A percentile compares a stretch with the other conserved stretches of the same genome.
These are phyloP conservation scores for Phytophthora hibernalis DNA, from an alignment of 352 stramenopile species.

Conservation along the genomic window DNA sequence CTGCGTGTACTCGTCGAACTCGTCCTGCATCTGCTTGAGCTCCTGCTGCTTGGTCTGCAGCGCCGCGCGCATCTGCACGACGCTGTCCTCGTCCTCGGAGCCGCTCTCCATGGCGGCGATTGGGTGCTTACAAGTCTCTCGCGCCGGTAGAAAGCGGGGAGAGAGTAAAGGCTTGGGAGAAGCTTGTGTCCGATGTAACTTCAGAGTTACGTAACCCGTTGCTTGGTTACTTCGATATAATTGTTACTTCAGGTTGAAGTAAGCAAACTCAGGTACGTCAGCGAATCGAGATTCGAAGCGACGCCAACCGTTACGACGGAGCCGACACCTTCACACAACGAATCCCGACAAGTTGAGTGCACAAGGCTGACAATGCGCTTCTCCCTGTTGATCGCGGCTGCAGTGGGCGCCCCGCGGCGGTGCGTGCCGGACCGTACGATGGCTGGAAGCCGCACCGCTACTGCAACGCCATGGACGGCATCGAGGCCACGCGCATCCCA, in stretches of 20 bases:
- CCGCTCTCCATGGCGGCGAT: slow-evolving; percentile 39
- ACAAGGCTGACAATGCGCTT: slow-evolving; percentile 35
- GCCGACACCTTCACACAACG: neutral
- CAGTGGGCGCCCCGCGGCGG: slow-evolving; percentile 19
- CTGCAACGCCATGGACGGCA: slow-evolving; percentile 76
- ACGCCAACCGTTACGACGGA: neutral
- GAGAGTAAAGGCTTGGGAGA: slow-evolving; percentile 18
- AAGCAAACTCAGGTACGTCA: no score
- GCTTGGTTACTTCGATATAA: no score
- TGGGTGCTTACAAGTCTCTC: neutral
- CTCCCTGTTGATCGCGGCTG: slow-evolving; percentile 28
- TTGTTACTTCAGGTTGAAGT: no score
- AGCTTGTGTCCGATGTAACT: slow-evolving; percentile 29
- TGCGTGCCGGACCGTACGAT: slow-evolving; percentile 60
- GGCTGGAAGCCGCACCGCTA: slow-evolving; percentile 83
- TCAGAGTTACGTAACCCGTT: no score
- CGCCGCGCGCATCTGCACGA: slow-evolving; percentile 50
- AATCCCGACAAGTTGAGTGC: slow-evolving; percentile 1
- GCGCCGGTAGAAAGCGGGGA: slow-evolving; percentile 18
- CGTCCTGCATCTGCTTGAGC: slow-evolving; percentile 71
- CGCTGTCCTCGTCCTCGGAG: slow-evolving; percentile 41
- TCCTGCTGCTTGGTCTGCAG: slow-evolving; percentile 65
- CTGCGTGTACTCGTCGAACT: slow-evolving; percentile 86
- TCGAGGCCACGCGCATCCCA: slow-evolving; percentile 63
- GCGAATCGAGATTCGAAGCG: slow-evolving; percentile 21